Conservation (phyloP, 176 grass and related monocot species). For the Elymus sibiricus region DNA sequence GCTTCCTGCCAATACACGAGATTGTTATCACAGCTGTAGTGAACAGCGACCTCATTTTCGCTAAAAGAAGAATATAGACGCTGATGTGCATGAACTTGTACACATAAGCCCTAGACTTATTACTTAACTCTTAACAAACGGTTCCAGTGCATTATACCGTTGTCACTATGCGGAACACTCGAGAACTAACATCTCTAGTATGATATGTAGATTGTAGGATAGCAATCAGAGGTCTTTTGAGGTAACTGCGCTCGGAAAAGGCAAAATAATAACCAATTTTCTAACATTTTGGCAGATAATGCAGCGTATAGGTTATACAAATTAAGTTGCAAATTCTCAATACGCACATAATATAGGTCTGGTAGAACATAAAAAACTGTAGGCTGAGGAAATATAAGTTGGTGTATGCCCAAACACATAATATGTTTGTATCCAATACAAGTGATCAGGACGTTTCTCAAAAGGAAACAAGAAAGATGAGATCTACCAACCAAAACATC, state of each 20-base stretch:
- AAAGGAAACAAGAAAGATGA: not conserved
- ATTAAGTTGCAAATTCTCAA: not conserved
- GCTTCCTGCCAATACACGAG: not conserved
- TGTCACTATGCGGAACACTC: not conserved
- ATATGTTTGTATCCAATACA: not conserved
- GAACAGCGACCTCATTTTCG: not conserved
- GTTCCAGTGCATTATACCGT: not conserved
- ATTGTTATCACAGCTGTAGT: not conserved
- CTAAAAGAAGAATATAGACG: not conserved
- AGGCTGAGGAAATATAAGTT: not conserved
- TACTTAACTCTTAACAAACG: not conserved
- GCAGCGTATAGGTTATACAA: not conserved
- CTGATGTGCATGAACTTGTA: not conserved
- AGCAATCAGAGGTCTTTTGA: not conserved
- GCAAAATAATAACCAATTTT: not conserved
- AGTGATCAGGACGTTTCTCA: not conserved
- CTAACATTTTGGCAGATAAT: not conserved
- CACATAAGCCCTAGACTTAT: not conserved
- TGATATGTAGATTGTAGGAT: not conserved
- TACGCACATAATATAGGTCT: not conserved
- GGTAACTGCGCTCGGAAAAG: not conserved
- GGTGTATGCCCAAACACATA: not conserved
- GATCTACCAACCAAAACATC: constrained; percentile 4
- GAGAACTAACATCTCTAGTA: not conserved
- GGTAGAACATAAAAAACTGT: not conserved